These are phyloP conservation scores for Metschnikowia koreensis DNA, from an alignment of 805 yeast species.

Conservation along the genomic window DNA sequence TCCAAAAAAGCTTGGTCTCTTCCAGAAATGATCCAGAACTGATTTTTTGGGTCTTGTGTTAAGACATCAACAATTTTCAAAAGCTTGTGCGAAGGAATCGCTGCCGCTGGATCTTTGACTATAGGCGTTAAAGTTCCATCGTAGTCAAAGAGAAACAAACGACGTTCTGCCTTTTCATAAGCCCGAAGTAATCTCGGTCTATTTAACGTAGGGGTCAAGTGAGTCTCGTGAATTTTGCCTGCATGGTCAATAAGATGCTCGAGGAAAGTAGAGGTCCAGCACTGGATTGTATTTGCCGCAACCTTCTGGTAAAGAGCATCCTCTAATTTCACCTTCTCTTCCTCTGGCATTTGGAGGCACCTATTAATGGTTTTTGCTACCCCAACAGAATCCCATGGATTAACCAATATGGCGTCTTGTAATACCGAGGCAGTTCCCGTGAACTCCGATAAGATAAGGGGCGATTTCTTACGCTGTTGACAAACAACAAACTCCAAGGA, in stretches of 20 bases:
- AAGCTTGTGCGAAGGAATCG: conserved; percentile 82
- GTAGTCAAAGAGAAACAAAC: conserved; percentile 89
- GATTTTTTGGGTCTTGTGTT: conserved; percentile 73
- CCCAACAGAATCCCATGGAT: conserved; percentile 97
- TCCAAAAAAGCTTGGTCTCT: conserved; percentile 89
- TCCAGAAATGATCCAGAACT: conserved; percentile 94
- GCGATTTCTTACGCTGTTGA: conserved; percentile 68
- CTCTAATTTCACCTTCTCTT: conserved; percentile 47
- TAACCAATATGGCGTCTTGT: conserved; percentile 74
- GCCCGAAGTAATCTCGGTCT: conserved; percentile 59
- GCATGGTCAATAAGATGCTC: conserved; percentile 45
- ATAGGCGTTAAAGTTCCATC: conserved; percentile 98
- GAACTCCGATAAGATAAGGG: conserved; percentile 87
- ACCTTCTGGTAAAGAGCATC: conserved; percentile 60
- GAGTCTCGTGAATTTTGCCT: conserved; percentile 41
- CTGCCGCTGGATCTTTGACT: conserved; percentile 97
- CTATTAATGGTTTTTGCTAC: conserved; percentile 81
- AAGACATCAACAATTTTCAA: conserved; percentile 57
- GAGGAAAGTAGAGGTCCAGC: conserved; percentile 72
- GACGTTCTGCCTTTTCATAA: conserved; percentile 59
- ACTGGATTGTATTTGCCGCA: conserved; percentile 67
- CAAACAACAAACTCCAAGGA: conserved; percentile 89
- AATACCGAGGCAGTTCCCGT: conserved; percentile 81
- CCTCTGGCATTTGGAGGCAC: conserved; percentile 55
- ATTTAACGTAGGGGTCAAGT: conserved; percentile 71